Conservation (phyloP, 2,329 filamentous ascomycete species). For the Colletotrichum gigasporum region DNA sequence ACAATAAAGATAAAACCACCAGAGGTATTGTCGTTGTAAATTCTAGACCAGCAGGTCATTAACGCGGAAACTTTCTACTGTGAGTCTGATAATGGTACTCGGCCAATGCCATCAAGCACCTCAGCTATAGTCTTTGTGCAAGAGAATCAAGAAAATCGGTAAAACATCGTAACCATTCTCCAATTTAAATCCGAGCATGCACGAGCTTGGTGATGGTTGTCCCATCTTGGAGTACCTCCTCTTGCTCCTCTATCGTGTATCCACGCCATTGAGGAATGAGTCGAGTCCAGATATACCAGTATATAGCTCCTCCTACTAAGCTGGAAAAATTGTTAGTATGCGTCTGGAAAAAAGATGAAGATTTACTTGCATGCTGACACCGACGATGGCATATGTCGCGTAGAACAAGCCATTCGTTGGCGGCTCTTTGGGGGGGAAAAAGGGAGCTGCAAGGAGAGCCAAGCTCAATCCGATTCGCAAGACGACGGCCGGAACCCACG, state of each 20-base stretch:
- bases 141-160: too few relatives aligned
- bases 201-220: conserved; percentile 71
- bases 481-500: conserved; percentile 68
- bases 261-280: conserved; percentile 66
- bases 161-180: too few relatives aligned
- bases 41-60: too few relatives aligned
- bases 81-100: too few relatives aligned
- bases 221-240: conserved; percentile 70
- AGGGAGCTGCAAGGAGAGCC: conserved; percentile 67
- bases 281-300: conserved; percentile 76
- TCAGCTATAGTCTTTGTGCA: too few relatives aligned
- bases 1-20: too few relatives aligned
- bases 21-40: too few relatives aligned
- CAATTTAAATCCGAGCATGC: conserved; percentile 30
- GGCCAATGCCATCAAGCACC: too few relatives aligned
- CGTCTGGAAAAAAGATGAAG: not conserved
- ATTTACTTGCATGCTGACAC: conserved; percentile 62
- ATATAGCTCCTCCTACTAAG: conserved; percentile 65
- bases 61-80: too few relatives aligned
- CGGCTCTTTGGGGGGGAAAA: conserved; percentile 65
- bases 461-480: conserved; percentile 63
- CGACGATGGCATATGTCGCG: conserved; percentile 63
- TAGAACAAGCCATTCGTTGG: conserved; percentile 58
- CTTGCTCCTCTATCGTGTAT: conserved; percentile 71
- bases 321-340: conserved; percentile 45